Conservation (phyloP, 495 filamentous ascomycete genomes). For the Extremus antarcticus region DNA sequence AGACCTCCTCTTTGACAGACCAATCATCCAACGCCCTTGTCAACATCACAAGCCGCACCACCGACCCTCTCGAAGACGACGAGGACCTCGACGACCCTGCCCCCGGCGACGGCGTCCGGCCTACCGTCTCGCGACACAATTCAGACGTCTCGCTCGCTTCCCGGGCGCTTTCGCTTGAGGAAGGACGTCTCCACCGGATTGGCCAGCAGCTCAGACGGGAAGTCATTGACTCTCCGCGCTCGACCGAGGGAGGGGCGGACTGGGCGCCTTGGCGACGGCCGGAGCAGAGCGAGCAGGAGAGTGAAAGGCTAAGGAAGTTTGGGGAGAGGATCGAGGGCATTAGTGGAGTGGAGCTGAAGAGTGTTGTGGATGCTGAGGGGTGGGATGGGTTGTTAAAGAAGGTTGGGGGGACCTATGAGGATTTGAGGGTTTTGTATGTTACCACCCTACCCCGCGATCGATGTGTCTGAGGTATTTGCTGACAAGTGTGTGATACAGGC, state of each 20-base stretch:
- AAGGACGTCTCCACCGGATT: constrained; percentile 76
- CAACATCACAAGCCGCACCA: constrained; percentile 17
- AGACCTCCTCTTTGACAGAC: constrained; percentile 31
- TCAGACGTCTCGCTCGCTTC: constrained; percentile 73
- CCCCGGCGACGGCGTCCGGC: constrained; percentile 16
- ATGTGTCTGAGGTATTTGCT: too few relatives aligned
- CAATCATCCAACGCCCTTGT: constrained; percentile 29
- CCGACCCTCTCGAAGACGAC: too few relatives aligned
- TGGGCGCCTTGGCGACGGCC: background rate
- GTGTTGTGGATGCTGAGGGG: constrained; percentile 14
- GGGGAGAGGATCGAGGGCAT: constrained; percentile 19
- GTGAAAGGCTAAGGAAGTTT: constrained; percentile 14
- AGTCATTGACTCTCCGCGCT: constrained; percentile 29
- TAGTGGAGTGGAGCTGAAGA: constrained; percentile 25
- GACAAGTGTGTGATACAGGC: too few relatives aligned
- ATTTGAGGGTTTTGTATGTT: constrained; percentile 26
- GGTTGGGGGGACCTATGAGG: constrained; percentile 28
- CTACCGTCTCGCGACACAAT: constrained; percentile 51
- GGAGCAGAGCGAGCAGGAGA: constrained; percentile 2
- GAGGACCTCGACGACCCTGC: constrained; percentile 12
- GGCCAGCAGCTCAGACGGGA: constrained; percentile 71
- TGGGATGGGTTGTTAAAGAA: constrained; percentile 23
- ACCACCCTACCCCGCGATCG: too few relatives aligned
- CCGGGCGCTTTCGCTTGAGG: constrained; percentile 71
- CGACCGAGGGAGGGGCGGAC: constrained; percentile 6